phyloP scores from a whole-genome alignment of 805 yeast species.

The Candida nonsorbophila region DNA sequence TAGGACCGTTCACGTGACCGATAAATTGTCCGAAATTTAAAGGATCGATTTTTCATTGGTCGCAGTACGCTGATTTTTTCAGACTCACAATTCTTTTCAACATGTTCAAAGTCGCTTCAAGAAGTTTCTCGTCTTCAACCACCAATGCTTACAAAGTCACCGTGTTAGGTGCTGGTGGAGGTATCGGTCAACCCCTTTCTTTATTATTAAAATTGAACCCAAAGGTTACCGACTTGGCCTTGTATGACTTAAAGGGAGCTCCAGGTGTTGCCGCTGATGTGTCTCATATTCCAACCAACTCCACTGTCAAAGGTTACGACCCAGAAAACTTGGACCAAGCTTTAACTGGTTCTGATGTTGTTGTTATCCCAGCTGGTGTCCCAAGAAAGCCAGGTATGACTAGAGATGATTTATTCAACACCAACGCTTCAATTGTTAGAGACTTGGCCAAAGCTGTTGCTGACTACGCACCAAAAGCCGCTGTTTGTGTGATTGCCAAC shows the following conservation, averaged over 20 bases:
- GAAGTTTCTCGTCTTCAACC: constrained; percentile 65
- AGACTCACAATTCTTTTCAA: constrained; percentile 6
- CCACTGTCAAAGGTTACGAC: constrained; percentile 80
- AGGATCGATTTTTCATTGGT: not conserved
- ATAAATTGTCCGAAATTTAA: not conserved
- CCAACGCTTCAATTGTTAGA: constrained; percentile 92
- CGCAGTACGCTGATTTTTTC: constrained; percentile 1
- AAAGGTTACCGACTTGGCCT: constrained; percentile 78
- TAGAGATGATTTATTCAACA: constrained; percentile 93
- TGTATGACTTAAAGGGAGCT: constrained; percentile 87
- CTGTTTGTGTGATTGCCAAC: constrained; percentile 79
- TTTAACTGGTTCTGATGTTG: constrained; percentile 74
- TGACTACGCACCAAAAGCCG: constrained; percentile 78
- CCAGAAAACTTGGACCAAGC: constrained; percentile 76
- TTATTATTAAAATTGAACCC: constrained; percentile 77
- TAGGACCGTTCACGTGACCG: too few species aligned
- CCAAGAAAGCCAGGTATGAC: constrained; percentile 99
- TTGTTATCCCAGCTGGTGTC: constrained; percentile 94
- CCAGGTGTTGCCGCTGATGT: constrained; percentile 97
- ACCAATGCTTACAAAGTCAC: constrained; percentile 65
- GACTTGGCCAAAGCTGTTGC: constrained; percentile 87
- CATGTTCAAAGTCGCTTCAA: constrained; percentile 56
- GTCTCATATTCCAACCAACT: constrained; percentile 90
- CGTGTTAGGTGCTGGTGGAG: constrained; percentile 85
- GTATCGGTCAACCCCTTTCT: constrained; percentile 71